Base-by-base conservation (phyloP, 2,329 filamentous ascomycete genomes). In the Sodiomyces alkalinus region DNA sequence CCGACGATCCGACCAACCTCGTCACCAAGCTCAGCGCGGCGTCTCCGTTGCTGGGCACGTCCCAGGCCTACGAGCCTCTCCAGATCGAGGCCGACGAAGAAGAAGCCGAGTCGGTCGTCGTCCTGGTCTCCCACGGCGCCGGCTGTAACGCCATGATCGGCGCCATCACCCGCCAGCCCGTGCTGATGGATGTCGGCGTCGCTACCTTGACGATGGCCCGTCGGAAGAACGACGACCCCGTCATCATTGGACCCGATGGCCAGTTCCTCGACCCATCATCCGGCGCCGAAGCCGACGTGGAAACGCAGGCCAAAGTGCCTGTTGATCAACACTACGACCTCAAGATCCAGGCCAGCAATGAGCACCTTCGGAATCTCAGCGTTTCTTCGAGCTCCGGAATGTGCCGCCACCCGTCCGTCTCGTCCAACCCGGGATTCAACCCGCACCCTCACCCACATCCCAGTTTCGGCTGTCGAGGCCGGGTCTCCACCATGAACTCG, bases 101-200 rank as follows among this genome's bases (percentile, higher is more conserved):
- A 14, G 64, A 74, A 19, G 64, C 71, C 1, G 80, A 92, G 41
- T 68, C 85, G 2, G 75, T 96, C 2, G 60, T 98, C 11, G 64
- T 98, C 22, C 56, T 98, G 6, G 80, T 98, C 14, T 93, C 90
- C 0, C 90, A 98, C 46, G 87, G 87, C 15, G 90, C 90, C 10
- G 90, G 90, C 21, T 93, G 87, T 54, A 98, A 98, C 55, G 90
- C 90, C 3, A 56, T 98, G 24, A 86, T 98, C 36, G 85, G 87
- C 9, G 85, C 85, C 16, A 69, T 98, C 38, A 92, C 86, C 1
- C 80, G 87, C 34, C 80, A 93, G 44, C 87, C 90, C 0, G 85
- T 92, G 0, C 64, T 98, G 10, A 72, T 92, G 44, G 86, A 96
- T 46, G 79, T 96, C 11, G 78, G 77, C 17, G 80, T 92, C 55